phyloP scores from a whole-genome alignment of 1,284 basidiomycete species.

The Ganoderma meredithae region DNA sequence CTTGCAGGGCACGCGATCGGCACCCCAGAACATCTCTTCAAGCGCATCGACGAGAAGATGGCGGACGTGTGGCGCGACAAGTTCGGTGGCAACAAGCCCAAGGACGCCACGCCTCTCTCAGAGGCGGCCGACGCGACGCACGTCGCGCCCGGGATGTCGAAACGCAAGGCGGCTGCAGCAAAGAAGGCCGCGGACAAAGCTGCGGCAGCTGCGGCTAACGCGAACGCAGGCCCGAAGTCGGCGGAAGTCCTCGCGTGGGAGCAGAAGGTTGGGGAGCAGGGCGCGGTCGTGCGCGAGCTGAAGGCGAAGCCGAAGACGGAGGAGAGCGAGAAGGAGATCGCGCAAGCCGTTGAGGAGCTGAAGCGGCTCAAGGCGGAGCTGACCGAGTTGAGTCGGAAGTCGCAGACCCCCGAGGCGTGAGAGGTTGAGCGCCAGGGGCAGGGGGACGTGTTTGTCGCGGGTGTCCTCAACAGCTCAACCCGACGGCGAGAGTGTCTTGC shows the following conservation, averaged over 20 bases:
- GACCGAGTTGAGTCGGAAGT: slow-evolving; percentile 45
- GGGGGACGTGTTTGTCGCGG: neutral
- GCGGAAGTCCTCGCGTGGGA: slow-evolving; percentile 71
- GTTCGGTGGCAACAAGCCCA: slow-evolving; percentile 61
- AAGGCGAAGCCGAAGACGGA: slow-evolving; percentile 75
- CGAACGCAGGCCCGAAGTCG: slow-evolving; percentile 61
- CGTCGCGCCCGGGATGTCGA: slow-evolving; percentile 54
- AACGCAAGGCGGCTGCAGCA: slow-evolving; percentile 58
- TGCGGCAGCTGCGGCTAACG: slow-evolving; percentile 22
- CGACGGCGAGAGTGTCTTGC: too few species aligned
- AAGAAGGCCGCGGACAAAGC: slow-evolving; percentile 46
- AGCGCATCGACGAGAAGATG: slow-evolving; percentile 93
- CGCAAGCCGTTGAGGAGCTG: slow-evolving; percentile 54
- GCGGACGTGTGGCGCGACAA: slow-evolving; percentile 83
- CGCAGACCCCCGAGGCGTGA: slow-evolving; percentile 6
- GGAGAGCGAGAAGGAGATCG: slow-evolving; percentile 58
- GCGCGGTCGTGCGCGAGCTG: slow-evolving; percentile 69
- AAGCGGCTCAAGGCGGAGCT: slow-evolving; percentile 73
- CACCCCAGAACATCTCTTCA: slow-evolving; percentile 91
- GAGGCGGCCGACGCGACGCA: slow-evolving; percentile 48
- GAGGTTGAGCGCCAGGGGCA: neutral
- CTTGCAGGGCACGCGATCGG: slow-evolving; percentile 89
- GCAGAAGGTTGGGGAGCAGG: slow-evolving; percentile 78
- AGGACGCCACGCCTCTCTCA: slow-evolving; percentile 41
- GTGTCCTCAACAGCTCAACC: neutral